A percentile compares a stretch with the other conserved stretches of the same genome.
These are phyloP conservation scores for Golubevia pallescens DNA, from an alignment of 1,284 basidiomycete genomes.

Conservation along the genomic window DNA sequence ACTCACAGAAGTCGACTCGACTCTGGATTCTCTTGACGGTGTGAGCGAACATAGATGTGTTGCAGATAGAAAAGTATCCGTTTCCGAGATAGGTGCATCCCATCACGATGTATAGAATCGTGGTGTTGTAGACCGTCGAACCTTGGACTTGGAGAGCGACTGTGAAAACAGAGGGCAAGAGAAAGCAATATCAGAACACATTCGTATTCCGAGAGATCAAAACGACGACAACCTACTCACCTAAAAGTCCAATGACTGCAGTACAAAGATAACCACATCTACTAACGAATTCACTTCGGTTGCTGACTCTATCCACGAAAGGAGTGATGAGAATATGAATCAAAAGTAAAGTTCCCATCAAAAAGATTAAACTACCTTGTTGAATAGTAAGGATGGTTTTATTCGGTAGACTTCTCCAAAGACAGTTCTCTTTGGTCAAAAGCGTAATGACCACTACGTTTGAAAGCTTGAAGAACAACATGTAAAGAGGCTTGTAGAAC, in stretches of 20 bases:
- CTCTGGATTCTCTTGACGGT: conserved; percentile 68
- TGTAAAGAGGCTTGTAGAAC: conserved; percentile 60
- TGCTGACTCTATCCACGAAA: conserved; percentile 76
- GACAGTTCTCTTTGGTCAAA: conserved; percentile 74
- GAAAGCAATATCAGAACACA: conserved; percentile 71
- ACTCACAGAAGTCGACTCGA: conserved; percentile 77
- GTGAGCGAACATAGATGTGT: conserved; percentile 31
- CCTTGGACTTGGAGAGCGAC: conserved; percentile 53
- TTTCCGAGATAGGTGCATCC: conserved; percentile 32
- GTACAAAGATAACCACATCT: conserved; percentile 75
- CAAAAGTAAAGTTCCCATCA: conserved; percentile 72
- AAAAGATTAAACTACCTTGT: conserved; percentile 72
- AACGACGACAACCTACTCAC: conserved; percentile 63
- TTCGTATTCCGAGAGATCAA: conserved; percentile 70
- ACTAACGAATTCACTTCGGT: conserved; percentile 78
- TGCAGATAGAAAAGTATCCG: conserved; percentile 47
- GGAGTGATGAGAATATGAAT: conserved; percentile 73
- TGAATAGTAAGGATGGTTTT: conserved; percentile 71
- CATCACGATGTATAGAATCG: conserved; percentile 38
- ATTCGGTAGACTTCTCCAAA: conserved; percentile 71
- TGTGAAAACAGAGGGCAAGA: conserved; percentile 70
- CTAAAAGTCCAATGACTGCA: conserved; percentile 71
- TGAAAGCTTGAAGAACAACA: conserved; percentile 71
- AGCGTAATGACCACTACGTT: conserved; percentile 74
- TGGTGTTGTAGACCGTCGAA: conserved; percentile 42